Evolutionary conservation across 1,284 basidiomycete genomes (phyloP), one percentile per base, ranked within the genome.

Genomic region (Xerocomus minutiporus): DNA sequence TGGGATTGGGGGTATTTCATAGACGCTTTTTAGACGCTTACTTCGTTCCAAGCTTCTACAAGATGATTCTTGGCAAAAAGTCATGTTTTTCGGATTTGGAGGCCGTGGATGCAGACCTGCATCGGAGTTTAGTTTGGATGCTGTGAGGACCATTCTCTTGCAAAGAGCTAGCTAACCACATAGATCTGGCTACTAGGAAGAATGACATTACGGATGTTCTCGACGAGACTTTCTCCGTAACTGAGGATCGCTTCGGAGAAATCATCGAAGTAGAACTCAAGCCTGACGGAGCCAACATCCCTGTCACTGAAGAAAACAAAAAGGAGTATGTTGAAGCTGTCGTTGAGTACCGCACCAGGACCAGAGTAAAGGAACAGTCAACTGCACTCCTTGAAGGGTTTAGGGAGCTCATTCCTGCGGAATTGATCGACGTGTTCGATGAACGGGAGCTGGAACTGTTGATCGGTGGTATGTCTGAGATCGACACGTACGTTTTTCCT

Each of bases 31-130:
- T 99, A 51, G 97, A 99, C 66, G 95, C 96, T 42, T 99, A 99
- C 79, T 99, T 99, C 69, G 96, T 99, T 58, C 88, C 93, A 45
- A 93, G 91, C 60, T 96, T 99, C 80, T 99, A 99, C 81, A 99
- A 99, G 82, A 97, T 96, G 93, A 93, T 96, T 52, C 73, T 97
- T 35, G 85, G 85, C 63, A 97, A 96, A 77, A 87, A 87, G 64
- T 85, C 94, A 60, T 78, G 83, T 1, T 71, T 97, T 36, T 78
- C 82, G n/a, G 95, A 97, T 71, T 75, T 97, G 57, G 93, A 97
- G 73, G 85, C 86, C 55, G 88, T 97, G 40, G 94, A 96, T 70
- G 85, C 88, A 5, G 93, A 94, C 61, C 75, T 98, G 55, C 88
- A 94, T 73, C 83, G 95, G 46, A 94, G 93, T 58, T 73, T 99